Evolutionary conservation across 805 yeast genomes (phyloP).

Genomic region (Saccharomycopsis fodiens): DNA sequence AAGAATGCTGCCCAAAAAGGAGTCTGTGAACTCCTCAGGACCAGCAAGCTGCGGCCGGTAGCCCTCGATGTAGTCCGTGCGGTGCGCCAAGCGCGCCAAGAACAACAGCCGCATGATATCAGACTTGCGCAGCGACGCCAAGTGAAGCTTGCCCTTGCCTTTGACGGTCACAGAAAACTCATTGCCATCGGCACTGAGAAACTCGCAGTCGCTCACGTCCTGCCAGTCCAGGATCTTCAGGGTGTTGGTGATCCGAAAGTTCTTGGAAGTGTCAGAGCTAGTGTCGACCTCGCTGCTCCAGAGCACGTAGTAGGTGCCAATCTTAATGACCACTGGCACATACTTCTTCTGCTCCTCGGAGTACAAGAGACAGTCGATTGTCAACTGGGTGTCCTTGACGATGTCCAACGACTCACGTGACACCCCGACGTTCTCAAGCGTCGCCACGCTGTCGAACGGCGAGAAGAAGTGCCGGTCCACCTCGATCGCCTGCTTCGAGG

Average conservation of each 20-base stretch:
- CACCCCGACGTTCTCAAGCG: slow-evolving; percentile 39
- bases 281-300: slow-evolving; percentile 13
- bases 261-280: slow-evolving; percentile 16
- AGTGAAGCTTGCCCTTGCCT: slow-evolving; percentile 6
- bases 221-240: slow-evolving; percentile 12
- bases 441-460: slow-evolving; percentile 33
- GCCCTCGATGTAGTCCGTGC: neutral
- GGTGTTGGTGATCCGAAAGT: slow-evolving; percentile 21
- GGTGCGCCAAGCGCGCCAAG: slow-evolving; percentile 11
- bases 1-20: slow-evolving; percentile 17
- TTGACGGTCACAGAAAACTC: slow-evolving; percentile 13
- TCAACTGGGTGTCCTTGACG: slow-evolving; percentile 32
- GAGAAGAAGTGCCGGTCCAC: slow-evolving; percentile 4
- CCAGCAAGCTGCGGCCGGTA: neutral
- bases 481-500: neutral
- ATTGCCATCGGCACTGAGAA: slow-evolving; percentile 11
- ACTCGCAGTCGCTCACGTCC: slow-evolving; percentile 9
- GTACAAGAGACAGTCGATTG: slow-evolving; percentile 43
- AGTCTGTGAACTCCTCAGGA: slow-evolving; percentile 3
- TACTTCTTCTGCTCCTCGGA: slow-evolving; percentile 42
- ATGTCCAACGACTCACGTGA: slow-evolving; percentile 35
- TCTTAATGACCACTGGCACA: slow-evolving; percentile 52
- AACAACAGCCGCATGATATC: slow-evolving; percentile 13
- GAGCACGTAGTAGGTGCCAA: slow-evolving; percentile 41
- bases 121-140: slow-evolving; percentile 12